These are phyloP conservation scores for Primulina huaijiensis DNA, from an alignment of 257 asterid species.

Conservation along the genomic window DNA sequence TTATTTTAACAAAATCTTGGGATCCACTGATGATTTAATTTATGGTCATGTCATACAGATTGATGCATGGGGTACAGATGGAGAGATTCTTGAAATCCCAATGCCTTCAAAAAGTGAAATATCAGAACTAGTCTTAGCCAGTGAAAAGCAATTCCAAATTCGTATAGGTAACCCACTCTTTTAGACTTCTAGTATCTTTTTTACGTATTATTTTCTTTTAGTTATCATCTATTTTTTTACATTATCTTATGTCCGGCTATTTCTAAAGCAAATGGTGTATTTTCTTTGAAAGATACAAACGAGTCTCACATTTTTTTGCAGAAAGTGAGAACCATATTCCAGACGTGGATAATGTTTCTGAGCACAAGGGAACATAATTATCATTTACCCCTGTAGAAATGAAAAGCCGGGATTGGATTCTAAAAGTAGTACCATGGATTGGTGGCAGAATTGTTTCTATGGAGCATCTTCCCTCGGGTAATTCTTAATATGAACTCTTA, in stretches of 20 bases:
- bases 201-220: slow-evolving; percentile 1
- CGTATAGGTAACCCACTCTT: slow-evolving; percentile 54
- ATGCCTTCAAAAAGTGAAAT: slow-evolving; percentile 69
- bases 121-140: slow-evolving; percentile 44
- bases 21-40: slow-evolving; percentile 12
- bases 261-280: slow-evolving; percentile 7
- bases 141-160: slow-evolving; percentile 50
- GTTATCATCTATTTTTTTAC: background rate
- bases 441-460: slow-evolving; percentile 95
- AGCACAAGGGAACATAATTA: slow-evolving; percentile 73
- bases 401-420: slow-evolving; percentile 82
- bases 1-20: background rate
- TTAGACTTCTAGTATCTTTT: slow-evolving; percentile 6
- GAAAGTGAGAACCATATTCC: slow-evolving; percentile 68
- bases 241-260: background rate
- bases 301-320: slow-evolving; percentile 35
- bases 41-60: slow-evolving; percentile 42
- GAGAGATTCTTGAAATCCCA: slow-evolving; percentile 57
- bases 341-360: slow-evolving; percentile 49
- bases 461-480: slow-evolving; percentile 93
- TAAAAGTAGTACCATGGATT: slow-evolving; percentile 89
- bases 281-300: slow-evolving; percentile 11
- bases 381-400: slow-evolving; percentile 68
- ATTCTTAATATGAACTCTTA: slow-evolving; percentile 4
- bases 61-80: slow-evolving; percentile 80